A percentile compares a stretch with the other conserved stretches of the same genome.
Evolutionary conservation across 352 stramenopile genomes (phyloP).

Genomic region (Phytophthora brassicae): DNA sequence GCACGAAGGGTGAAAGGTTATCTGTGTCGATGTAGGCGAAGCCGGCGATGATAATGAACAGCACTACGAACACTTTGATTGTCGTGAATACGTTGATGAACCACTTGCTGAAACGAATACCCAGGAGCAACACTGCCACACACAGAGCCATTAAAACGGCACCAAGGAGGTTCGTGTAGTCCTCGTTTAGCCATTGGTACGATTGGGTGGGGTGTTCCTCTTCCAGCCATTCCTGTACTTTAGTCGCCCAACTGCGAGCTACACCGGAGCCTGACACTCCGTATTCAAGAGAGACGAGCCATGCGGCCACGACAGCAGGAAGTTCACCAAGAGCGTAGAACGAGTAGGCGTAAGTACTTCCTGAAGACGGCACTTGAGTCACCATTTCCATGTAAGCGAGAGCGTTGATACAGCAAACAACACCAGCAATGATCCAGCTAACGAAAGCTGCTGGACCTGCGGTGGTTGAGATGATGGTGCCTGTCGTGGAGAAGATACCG

Average conservation of each 20-base stretch:
- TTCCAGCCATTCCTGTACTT: conserved; percentile 75
- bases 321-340: conserved; percentile 94
- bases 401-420: conserved; percentile 80
- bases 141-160: conserved; percentile 72
- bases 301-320: conserved; percentile 87
- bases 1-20: conserved; percentile 89
- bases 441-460: conserved; percentile 82
- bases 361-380: conserved; percentile 84
- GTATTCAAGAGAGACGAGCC: conserved; percentile 93
- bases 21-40: conserved; percentile 76
- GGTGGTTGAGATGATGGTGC: conserved; percentile 68
- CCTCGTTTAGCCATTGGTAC: conserved; percentile 61
- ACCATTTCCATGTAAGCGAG: conserved; percentile 92
- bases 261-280: conserved; percentile 89
- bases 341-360: conserved; percentile 92
- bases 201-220: conserved; percentile 41
- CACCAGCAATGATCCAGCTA: conserved; percentile 79
- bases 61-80: conserved; percentile 83
- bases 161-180: conserved; percentile 61
- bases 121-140: conserved; percentile 75
- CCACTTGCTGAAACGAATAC: conserved; percentile 88
- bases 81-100: conserved; percentile 88
- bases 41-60: conserved; percentile 91
- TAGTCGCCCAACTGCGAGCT: conserved; percentile 91
- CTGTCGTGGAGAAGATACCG: conserved; percentile 90